These are phyloP conservation scores for Kurtzmaniella quercitrusa DNA, from an alignment of 1,139 yeast species.

Conservation along the genomic window DNA sequence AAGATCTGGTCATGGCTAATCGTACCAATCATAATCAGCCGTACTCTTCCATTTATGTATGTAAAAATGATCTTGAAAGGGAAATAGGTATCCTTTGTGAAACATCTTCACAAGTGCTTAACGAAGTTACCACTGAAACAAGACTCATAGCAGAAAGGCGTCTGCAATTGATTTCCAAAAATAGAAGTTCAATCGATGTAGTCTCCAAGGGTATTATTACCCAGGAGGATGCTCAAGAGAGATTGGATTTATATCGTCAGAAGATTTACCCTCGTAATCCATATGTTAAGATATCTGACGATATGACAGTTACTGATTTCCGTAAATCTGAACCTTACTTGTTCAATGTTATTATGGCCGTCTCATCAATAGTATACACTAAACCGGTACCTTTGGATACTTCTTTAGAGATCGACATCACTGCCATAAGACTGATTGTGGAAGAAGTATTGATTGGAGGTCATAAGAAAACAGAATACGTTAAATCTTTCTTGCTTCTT, in stretches of 20 bases:
- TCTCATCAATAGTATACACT: conserved; percentile 41
- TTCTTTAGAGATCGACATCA: conserved; percentile 46
- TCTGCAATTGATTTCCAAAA: conserved; percentile 15
- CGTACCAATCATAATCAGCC: not conserved
- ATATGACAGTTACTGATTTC: conserved; percentile 42
- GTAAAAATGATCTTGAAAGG: conserved; percentile 29
- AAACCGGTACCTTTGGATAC: conserved; percentile 28
- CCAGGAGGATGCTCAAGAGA: conserved; percentile 43
- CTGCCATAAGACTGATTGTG: conserved; percentile 54
- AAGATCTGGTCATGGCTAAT: not conserved
- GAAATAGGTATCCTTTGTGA: conserved; percentile 34
- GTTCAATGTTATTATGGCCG: conserved; percentile 62
- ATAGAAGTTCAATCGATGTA: conserved; percentile 31
- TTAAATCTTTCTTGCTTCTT: conserved; percentile 57
- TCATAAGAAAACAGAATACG: conserved; percentile 64
- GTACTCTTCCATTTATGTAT: conserved; percentile 18
- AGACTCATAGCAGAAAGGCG: conserved; percentile 37
- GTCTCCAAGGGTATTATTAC: conserved; percentile 45
- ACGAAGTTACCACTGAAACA: conserved; percentile 36
- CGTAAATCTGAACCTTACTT: conserved; percentile 53
- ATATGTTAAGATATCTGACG: conserved; percentile 47
- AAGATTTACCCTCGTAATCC: conserved; percentile 45
- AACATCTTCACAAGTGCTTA: conserved; percentile 22
- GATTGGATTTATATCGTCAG: conserved; percentile 41
- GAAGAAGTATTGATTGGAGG: conserved; percentile 68